These are phyloP conservation scores for Candida coleopterorum DNA, from an alignment of 805 yeast genomes.

Conservation along the genomic window DNA sequence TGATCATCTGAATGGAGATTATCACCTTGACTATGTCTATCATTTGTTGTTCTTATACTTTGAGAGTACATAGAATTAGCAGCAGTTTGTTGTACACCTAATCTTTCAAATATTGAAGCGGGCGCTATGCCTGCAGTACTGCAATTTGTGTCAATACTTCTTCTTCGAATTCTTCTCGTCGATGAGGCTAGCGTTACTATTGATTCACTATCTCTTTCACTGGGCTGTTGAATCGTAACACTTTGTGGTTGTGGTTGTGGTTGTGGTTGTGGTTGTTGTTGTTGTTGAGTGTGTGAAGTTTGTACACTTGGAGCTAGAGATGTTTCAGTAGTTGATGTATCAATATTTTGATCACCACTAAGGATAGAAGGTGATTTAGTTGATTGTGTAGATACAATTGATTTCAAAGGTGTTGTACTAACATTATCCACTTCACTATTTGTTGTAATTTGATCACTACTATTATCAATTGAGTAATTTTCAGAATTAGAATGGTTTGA, in stretches of 20 bases:
- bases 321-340: slow-evolving; percentile 47
- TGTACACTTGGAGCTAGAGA: slow-evolving; percentile 42
- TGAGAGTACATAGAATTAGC: slow-evolving; percentile 21
- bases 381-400: slow-evolving; percentile 38
- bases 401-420: slow-evolving; percentile 46
- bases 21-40: slow-evolving; percentile 9
- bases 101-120: slow-evolving; percentile 61
- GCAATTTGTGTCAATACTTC: slow-evolving; percentile 51
- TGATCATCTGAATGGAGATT: slow-evolving; percentile 9
- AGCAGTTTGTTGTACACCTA: slow-evolving; percentile 27
- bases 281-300: slow-evolving; percentile 8
- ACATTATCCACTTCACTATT: slow-evolving; percentile 30
- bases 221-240: background rate
- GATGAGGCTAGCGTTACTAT: slow-evolving; percentile 41
- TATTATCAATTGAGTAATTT: background rate
- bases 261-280: background rate
- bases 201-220: slow-evolving; percentile 38
- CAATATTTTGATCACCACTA: slow-evolving; percentile 31
- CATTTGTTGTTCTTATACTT: slow-evolving; percentile 12
- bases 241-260: background rate
- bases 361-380: slow-evolving; percentile 37
- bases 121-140: slow-evolving; percentile 70
- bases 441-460: slow-evolving; percentile 6
- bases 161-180: slow-evolving; percentile 33
- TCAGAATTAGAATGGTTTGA: background rate